Evolutionary conservation across 257 asterid genomes (phyloP).

Genomic region (Ilex aquifolium): DNA sequence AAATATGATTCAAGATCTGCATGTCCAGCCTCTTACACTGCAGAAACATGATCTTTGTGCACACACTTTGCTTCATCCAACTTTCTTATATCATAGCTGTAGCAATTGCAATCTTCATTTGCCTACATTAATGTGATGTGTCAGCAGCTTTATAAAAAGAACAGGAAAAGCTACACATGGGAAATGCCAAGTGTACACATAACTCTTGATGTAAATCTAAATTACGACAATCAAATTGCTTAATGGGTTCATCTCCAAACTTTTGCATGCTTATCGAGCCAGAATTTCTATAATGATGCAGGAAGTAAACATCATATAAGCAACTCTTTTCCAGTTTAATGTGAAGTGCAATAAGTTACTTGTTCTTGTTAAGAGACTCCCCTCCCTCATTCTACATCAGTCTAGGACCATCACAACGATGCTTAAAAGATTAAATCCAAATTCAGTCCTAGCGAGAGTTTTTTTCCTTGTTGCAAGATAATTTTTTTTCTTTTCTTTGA

Average conservation of each 20-base stretch:
- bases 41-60: conserved; percentile 89
- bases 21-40: conserved; percentile 55
- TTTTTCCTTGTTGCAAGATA: too few species aligned
- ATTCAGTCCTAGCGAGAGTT: too few species aligned
- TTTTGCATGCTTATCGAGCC: conserved; percentile 2
- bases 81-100: conserved; percentile 84
- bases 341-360: too few species aligned
- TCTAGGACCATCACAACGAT: background rate
- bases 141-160: background rate
- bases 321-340: background rate
- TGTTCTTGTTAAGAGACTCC: too few species aligned
- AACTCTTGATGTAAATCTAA: too few species aligned
- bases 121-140: conserved; percentile 42
- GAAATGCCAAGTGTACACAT: too few species aligned
- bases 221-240: background rate
- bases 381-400: background rate
- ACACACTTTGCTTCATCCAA: conserved; percentile 78
- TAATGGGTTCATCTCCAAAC: background rate
- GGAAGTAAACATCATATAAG: background rate
- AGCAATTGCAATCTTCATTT: conserved; percentile 90
- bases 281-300: background rate
- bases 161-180: background rate
- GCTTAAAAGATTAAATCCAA: too few species aligned
- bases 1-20: conserved; percentile 7
- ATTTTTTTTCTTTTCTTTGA: too few species aligned